Evolutionary conservation across 2,329 filamentous ascomycete genomes (phyloP).

Genomic region (Domatiomyces globalis): DNA sequence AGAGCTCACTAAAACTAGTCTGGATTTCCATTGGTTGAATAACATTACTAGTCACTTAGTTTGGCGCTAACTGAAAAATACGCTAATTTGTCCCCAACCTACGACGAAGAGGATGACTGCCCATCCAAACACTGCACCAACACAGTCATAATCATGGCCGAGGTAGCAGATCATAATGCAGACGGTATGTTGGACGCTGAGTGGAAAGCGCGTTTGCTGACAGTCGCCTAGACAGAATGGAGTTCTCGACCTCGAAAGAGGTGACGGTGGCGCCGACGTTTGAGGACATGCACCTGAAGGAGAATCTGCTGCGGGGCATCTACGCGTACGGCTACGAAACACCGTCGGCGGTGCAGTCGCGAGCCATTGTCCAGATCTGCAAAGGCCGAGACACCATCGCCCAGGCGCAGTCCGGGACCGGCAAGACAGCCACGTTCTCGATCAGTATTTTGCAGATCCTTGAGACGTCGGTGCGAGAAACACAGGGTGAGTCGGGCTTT

Average conservation of each 20-base stretch:
- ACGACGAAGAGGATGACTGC: no score
- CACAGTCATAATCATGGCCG: slow-evolving; percentile 51
- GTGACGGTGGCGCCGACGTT: slow-evolving; percentile 85
- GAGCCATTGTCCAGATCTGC: slow-evolving; percentile 96
- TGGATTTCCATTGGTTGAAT: no score
- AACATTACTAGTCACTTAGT: no score
- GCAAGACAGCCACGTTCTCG: slow-evolving; percentile 92
- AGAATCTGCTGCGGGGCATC: slow-evolving; percentile 89
- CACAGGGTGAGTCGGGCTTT: slow-evolving; percentile 44
- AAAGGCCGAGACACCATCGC: slow-evolving; percentile 98
- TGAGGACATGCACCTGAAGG: slow-evolving; percentile 93
- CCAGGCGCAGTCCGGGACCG: slow-evolving; percentile 91
- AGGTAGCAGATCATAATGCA: slow-evolving; percentile 79
- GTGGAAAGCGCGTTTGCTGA: neutral
- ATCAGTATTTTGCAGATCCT: slow-evolving; percentile 95
- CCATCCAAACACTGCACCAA: neutral
- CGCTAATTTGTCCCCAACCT: no score
- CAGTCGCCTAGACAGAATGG: slow-evolving; percentile 43
- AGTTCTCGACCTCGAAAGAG: slow-evolving; percentile 96
- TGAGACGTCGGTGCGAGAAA: slow-evolving; percentile 82
- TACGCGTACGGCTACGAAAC: slow-evolving; percentile 99
- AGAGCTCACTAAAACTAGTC: no score
- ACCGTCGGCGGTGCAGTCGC: slow-evolving; percentile 91
- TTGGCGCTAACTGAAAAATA: no score
- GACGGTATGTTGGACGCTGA: slow-evolving; percentile 39